These are phyloP conservation scores for Kalmanozyma brasiliensis DNA, from an alignment of 1,284 basidiomycete genomes.

Conservation along the genomic window DNA sequence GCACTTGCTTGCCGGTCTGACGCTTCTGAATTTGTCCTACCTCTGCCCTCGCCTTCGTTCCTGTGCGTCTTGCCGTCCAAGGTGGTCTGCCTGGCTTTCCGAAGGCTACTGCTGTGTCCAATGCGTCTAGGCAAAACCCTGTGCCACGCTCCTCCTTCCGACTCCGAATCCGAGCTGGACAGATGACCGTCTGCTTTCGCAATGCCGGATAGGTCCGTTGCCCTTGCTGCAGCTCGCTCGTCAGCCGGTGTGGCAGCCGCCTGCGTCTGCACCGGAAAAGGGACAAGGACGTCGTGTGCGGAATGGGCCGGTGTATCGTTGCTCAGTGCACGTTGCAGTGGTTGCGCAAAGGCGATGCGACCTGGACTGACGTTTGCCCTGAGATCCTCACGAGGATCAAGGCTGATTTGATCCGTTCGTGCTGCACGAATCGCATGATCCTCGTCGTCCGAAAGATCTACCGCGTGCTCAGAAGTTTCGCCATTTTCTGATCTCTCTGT, in stretches of 20 bases:
- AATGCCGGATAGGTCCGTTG: slow-evolving; percentile 8
- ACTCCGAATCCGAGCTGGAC: slow-evolving; percentile 46
- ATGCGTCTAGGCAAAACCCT: slow-evolving; percentile 40
- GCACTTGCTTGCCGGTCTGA: slow-evolving; percentile 27
- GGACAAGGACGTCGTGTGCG: too few species aligned
- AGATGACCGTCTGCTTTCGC: slow-evolving; percentile 23
- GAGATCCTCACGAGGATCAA: slow-evolving; percentile 4
- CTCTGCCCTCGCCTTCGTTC: slow-evolving; percentile 3
- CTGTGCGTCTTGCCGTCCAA: slow-evolving; percentile 22
- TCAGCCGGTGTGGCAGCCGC: neutral
- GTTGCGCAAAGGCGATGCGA: too few species aligned
- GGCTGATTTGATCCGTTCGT: slow-evolving; percentile 10
- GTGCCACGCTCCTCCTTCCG: slow-evolving; percentile 49
- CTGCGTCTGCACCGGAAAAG: too few species aligned
- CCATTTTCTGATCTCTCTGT: slow-evolving; percentile 51
- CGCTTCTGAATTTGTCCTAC: slow-evolving; percentile 6
- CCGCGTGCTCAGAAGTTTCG: slow-evolving; percentile 30
- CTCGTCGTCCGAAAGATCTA: slow-evolving; percentile 28
- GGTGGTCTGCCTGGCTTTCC: slow-evolving; percentile 21
- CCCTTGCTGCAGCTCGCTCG: neutral
- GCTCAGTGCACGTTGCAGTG: neutral
- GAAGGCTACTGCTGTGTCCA: slow-evolving; percentile 30
- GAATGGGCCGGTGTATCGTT: neutral
- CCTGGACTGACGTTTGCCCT: neutral
- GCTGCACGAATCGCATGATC: slow-evolving; percentile 5